Base-by-base conservation (phyloP, 805 yeast species). In the Candida piceae region DNA sequence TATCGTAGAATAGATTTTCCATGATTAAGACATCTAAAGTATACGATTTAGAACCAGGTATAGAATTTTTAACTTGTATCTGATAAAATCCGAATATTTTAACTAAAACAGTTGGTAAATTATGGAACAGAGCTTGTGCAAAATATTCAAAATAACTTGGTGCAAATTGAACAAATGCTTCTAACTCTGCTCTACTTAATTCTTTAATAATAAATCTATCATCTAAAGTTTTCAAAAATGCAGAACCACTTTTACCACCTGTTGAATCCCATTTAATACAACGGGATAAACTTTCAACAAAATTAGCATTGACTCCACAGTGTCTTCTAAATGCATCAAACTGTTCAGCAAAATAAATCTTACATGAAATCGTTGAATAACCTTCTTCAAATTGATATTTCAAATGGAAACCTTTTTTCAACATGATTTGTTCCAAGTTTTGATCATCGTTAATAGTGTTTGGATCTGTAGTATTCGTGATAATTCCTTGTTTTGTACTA, bases 181-280 rank as follows among this genome's bases (percentile, higher is more conserved):
- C 97, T 38, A 90, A 67, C 58, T 93, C 99, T 1, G 84, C 71
- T 48, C 83, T 85, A 5, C 95, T 80, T 29, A 93, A 66, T 53
- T 93, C 96, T 61, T 93, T 93, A 30, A 93, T 77, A 35, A 93
- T 84, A 45, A 88, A 80, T 41, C 97, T 64, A 53, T 88, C 86
- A 62, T 93, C 98, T 31, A 86, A 63, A 0, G 98, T 93, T 54
- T 93, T 93, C 59, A 93, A 66, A 57, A 93, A 93, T 2, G 87
- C 86, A 3, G 96, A 87, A 0, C 97, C 97, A 57, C 96, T 85
- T 55, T 93, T 93, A 25, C 99, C 99, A 27, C 99, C 99, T 19
- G 80, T 76, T 0, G 95, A 83, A 52, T 90, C 89, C 97, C 97
- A 94, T 53, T 88, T 85, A 11, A 88, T 78, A 63, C 99, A 93